Percentiles rank a stretch among this genome's conserved stretches.
Conservation (phyloP, 331 rosid species). For the Prunus yedoensis region DNA sequence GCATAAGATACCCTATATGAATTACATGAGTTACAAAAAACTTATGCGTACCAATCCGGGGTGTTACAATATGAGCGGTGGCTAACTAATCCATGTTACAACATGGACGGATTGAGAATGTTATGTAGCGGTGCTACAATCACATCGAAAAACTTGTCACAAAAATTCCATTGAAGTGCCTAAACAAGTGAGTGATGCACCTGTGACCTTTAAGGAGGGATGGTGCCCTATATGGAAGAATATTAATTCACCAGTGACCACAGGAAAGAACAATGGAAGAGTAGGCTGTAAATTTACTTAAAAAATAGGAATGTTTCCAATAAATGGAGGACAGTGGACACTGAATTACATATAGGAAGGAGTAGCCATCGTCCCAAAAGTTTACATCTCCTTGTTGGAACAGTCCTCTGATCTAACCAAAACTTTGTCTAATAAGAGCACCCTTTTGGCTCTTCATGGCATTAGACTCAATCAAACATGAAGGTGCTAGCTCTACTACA, state of each 20-base stretch:
- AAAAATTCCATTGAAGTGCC: background rate
- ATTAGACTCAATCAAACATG: background rate
- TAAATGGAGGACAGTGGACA: background rate
- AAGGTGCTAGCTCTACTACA: constrained; percentile 5
- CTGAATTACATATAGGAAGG: background rate
- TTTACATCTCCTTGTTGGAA: too few relatives aligned
- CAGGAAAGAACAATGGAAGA: constrained; percentile 10
- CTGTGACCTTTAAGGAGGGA: background rate
- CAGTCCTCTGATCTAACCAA: background rate
- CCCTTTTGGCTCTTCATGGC: constrained; percentile 6
- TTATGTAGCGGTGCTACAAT: too few relatives aligned
- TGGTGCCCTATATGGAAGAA: background rate
- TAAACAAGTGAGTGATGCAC: background rate
- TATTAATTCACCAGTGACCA: background rate
- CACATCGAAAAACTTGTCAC: background rate
- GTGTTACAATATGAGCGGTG: too few relatives aligned
- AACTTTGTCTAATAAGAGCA: constrained; percentile 6
- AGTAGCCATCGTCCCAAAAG: background rate
- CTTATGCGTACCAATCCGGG: too few relatives aligned
- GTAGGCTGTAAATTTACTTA: background rate
- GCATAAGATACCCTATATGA: too few relatives aligned
- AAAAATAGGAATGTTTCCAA: background rate
- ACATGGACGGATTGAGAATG: too few relatives aligned
- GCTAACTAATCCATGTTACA: too few relatives aligned
- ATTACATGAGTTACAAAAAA: too few relatives aligned